Percentiles rank a stretch among this genome's conserved stretches.
Conservation (phyloP, 2,329 filamentous ascomycete genomes). For the Arachnomyces sp. region DNA sequence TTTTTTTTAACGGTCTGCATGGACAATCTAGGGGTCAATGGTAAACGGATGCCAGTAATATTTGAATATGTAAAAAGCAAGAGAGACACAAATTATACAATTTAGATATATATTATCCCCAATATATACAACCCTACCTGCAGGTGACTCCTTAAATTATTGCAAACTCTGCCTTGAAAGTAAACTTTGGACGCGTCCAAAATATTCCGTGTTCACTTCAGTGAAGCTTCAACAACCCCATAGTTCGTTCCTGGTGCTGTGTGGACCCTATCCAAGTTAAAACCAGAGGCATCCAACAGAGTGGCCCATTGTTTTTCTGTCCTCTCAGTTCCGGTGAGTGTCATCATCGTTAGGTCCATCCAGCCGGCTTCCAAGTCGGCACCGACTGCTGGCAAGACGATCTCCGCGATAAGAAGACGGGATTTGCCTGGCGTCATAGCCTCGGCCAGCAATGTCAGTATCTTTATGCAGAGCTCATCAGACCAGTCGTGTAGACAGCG, state of each 20-base stretch:
- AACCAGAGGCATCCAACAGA: slow-evolving; percentile 13
- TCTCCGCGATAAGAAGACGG: slow-evolving; percentile 16
- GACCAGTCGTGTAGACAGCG: slow-evolving; percentile 25
- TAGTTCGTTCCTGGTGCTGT: not conserved
- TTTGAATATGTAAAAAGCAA: no score
- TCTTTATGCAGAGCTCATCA: slow-evolving; percentile 11
- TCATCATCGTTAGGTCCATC: slow-evolving; percentile 18
- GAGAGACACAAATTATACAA: no score
- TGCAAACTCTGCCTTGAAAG: no score
- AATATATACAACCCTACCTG: no score
- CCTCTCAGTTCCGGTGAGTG: slow-evolving; percentile 14
- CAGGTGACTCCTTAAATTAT: no score
- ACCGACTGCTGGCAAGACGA: slow-evolving; percentile 14
- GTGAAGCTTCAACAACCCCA: not conserved
- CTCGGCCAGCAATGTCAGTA: slow-evolving; percentile 12
- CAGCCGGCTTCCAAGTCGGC: slow-evolving; percentile 11
- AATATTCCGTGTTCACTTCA: no score
- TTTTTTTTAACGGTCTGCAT: no score
- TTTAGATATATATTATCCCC: no score
- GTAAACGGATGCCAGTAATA: no score
- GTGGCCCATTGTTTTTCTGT: slow-evolving; percentile 15
- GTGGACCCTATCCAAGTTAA: no score
- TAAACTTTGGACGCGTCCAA: no score
- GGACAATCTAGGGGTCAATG: no score
- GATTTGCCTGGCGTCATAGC: slow-evolving; percentile 15